These are phyloP conservation scores for Tulasnella sp. DNA, from an alignment of 768 basidiomycete species.

Conservation along the genomic window DNA sequence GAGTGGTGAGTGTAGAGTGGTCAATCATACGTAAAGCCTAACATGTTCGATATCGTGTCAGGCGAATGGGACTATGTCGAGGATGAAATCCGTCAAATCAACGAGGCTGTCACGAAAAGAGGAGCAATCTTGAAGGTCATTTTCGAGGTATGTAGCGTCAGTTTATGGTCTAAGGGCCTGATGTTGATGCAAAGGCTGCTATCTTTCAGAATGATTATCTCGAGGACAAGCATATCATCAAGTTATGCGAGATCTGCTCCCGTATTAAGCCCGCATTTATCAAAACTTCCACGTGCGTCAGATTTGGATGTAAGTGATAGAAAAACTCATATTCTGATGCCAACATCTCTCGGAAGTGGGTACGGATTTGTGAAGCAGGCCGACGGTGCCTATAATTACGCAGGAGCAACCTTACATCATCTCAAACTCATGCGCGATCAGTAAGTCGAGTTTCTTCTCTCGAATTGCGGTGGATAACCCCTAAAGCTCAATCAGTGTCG, in stretches of 20 bases:
- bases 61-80: constrained; percentile 20
- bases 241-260: constrained; percentile 20
- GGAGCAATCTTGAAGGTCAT: constrained; percentile 22
- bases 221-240: constrained; percentile 18
- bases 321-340: background rate
- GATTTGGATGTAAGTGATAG: background rate
- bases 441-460: constrained; percentile 2
- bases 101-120: constrained; percentile 19
- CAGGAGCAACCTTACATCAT: constrained; percentile 18
- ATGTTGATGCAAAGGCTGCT: background rate
- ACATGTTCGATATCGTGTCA: no score
- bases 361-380: constrained; percentile 20
- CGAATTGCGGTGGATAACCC: background rate
- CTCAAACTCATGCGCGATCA: constrained; percentile 20
- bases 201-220: constrained; percentile 18
- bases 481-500: background rate
- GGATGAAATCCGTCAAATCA: constrained; percentile 20
- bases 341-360: background rate
- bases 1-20: constrained; percentile 7
- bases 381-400: constrained; percentile 18
- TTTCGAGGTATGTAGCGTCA: constrained; percentile 16
- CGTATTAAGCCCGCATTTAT: constrained; percentile 19
- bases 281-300: constrained; percentile 18
- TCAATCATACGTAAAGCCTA: no score
- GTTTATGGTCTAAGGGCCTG: background rate